Base-by-base conservation (phyloP, 2,329 filamentous ascomycete genomes). In the Neofusicoccum umdonicola region DNA sequence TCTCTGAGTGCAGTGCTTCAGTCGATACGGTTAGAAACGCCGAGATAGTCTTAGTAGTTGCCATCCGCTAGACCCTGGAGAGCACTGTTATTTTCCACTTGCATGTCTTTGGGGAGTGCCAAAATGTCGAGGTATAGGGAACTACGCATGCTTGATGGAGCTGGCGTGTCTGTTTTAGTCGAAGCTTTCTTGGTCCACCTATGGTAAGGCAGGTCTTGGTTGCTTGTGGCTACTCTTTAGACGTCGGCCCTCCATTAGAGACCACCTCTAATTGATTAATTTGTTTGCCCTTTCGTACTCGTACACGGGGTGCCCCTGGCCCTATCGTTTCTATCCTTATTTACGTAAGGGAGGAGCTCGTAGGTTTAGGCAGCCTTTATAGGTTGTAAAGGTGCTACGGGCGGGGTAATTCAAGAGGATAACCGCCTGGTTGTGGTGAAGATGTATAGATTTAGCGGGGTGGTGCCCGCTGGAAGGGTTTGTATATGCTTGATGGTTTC, bases 81-180 rank as follows among this genome's bases (percentile, higher is more conserved):
- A 52, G 50, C n/a, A 37, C 50, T 52, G 11, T 27, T 35, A 52
- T n/a, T 52, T 52, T 31, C 50, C 34, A 52, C 37, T 52, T 52
- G 37, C 71, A 69, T 48, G 64, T 66, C 6, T 66, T 62, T 31
- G 66, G 71, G 52, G 71, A 68, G 37, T 71, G 69, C 69, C 62
- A 73, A 34, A 71, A 66, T 1, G 66, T 69, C 1, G 69, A 72
- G 42, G 68, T 69, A 41, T 72, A 72, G 58, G 68, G 69, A 22
- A 60, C 47, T 4, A 73, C 65, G 50, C 63, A 72, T 9, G 70
- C 68, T 62, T 72, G 63, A 51, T 72, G 72, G 31, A 71, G 54
- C 65, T 72, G 68, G 35, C 67, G 58, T 56, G 71, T 72, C 56
- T 72, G 60, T 51, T 56, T 61, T 37, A 60, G 70, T 3, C 64